Evolutionary conservation across 306 rosid species (phyloP), one percentile per base, ranked within the genome.

Genomic region (Fagus crenata): DNA sequence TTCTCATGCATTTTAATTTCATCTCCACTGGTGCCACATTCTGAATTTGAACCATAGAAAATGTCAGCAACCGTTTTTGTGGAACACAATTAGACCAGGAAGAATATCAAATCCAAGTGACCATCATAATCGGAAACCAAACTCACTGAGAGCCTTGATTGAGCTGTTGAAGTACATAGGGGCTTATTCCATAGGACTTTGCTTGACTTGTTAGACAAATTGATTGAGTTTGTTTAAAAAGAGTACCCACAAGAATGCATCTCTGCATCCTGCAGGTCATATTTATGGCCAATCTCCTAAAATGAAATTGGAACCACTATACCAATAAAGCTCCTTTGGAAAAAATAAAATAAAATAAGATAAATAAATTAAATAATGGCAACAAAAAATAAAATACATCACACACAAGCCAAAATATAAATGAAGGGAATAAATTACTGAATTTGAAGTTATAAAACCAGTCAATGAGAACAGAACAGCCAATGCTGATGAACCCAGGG

Each of bases 391-490:
- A 5, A 37, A 67, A 32, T 6, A 56, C 13, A 63, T 63, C 69
- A 35, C 41, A 36, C 49, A 37, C 5, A 17, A 2, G 67, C 51
- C 51, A 60, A 74, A 8, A 69, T 49, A 71, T 71, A 54, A 79
- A 58, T 56, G 71, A 76, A 49, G 49, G 37, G 77, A 78, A 78
- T 75, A 71, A 71, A 70, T 74, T 22, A 71, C 77, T 75, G 67
- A 71, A 77, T 64, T 75, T n/a, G 64, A 69, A 65, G 78, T 74
- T 67, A 35, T 61, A 49, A 22, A 84, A 73, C 60, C 82, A 69
- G 80, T 61, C 67, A 6, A 63, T 7, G 82, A 74, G 72, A 76
- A 71, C 78, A 74, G 72, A 76, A 71, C 78, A 55, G 33, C 71
- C 5, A 67, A 42, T 36, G 70, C 54, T 63, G 69, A 53, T 37